These are phyloP conservation scores for Lipomyces anomalus DNA, from an alignment of 805 yeast genomes.

Conservation along the genomic window DNA sequence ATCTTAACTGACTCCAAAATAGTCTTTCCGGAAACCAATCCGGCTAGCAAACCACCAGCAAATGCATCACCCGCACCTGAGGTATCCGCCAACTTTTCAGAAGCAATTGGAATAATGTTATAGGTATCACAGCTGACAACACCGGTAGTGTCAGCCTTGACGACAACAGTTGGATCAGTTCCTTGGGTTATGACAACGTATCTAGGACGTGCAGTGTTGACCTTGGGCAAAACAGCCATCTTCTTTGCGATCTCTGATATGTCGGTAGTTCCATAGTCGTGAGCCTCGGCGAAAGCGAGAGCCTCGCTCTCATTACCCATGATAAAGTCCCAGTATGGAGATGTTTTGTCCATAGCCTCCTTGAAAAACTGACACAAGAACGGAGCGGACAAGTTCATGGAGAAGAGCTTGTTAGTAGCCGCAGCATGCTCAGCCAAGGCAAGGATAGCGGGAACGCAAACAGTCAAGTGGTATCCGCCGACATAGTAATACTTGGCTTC, in stretches of 20 bases:
- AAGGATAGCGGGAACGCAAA: conserved; percentile 88
- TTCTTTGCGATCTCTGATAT: conserved; percentile 72
- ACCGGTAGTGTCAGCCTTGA: conserved; percentile 35
- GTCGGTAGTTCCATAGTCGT: conserved; percentile 56
- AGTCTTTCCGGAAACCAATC: conserved; percentile 66
- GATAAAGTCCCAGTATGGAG: conserved; percentile 85
- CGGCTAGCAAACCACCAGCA: conserved; percentile 93
- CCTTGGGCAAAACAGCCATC: conserved; percentile 75
- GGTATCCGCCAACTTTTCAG: conserved; percentile 73
- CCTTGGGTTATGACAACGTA: conserved; percentile 95
- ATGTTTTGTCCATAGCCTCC: conserved; percentile 70
- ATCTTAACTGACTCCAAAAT: conserved; percentile 58
- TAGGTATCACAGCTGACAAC: conserved; percentile 45
- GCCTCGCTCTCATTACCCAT: conserved; percentile 98
- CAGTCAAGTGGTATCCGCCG: conserved; percentile 99
- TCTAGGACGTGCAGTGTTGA: conserved; percentile 61
- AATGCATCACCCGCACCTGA: conserved; percentile 99
- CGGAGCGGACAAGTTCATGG: conserved; percentile 91
- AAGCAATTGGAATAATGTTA: conserved; percentile 67
- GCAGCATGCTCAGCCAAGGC: conserved; percentile 91
- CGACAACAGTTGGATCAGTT: conserved; percentile 75
- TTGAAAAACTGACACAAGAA: conserved; percentile 94
- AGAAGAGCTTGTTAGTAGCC: conserved; percentile 60
- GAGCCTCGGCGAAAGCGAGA: conserved; percentile 84
- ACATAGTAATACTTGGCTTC: conserved; percentile 78